These are phyloP conservation scores for Rusavskia elegans DNA, from an alignment of 495 filamentous ascomycete genomes.

Conservation along the genomic window DNA sequence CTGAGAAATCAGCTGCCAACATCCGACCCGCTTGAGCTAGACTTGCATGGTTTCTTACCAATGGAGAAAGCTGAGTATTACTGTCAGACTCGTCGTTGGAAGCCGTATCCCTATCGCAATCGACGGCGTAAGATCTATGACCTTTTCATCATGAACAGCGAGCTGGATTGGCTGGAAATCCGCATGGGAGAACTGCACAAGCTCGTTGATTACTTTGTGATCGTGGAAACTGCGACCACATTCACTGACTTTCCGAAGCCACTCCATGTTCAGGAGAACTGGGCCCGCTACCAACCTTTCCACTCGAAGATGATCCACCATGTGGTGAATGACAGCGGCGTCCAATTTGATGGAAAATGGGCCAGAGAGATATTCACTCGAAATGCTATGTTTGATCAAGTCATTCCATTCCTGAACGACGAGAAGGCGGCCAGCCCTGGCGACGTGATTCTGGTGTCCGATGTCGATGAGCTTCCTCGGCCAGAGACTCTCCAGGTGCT, in stretches of 20 bases:
- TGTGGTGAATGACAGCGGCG: conserved; percentile 26
- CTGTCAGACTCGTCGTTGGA: conserved; percentile 7
- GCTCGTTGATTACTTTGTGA: conserved; percentile 39
- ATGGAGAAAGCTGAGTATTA: conserved; percentile 3
- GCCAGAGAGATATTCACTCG: conserved; percentile 34
- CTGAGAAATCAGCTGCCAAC: background rate
- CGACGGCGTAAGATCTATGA: conserved; percentile 35
- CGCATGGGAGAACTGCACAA: conserved; percentile 33
- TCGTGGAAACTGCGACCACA: conserved; percentile 33
- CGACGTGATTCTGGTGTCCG: conserved; percentile 23
- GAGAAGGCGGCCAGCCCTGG: conserved; percentile 11
- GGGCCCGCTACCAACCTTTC: conserved; percentile 24
- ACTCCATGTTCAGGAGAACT: conserved; percentile 25
- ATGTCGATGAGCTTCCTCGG: conserved; percentile 37
- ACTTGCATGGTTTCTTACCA: conserved; percentile 8
- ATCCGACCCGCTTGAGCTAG: conserved; percentile 20
- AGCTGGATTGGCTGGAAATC: conserved; percentile 42
- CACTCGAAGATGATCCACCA: conserved; percentile 38
- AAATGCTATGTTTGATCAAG: conserved; percentile 32
- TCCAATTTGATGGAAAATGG: conserved; percentile 23
- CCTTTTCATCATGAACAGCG: conserved; percentile 35
- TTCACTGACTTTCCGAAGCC: conserved; percentile 35
- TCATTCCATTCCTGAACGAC: conserved; percentile 26
- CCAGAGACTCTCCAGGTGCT: conserved; percentile 27
- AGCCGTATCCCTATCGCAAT: conserved; percentile 8